Base-by-base conservation (phyloP, 345 rosid species). In the Sapria himalayana region DNA sequence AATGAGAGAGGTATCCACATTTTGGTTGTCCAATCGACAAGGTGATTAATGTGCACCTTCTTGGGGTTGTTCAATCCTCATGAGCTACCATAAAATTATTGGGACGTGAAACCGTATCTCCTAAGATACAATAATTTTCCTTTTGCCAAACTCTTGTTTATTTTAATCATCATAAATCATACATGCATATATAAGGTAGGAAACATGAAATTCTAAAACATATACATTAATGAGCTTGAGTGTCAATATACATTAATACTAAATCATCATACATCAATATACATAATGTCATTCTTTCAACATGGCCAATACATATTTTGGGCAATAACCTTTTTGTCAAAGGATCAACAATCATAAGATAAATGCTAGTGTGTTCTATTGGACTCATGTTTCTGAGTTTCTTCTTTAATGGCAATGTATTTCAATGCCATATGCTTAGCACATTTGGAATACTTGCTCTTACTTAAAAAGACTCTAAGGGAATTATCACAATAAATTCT, bases 401-500 rank as follows among this genome's bases (percentile, higher is more conserved):
- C 31, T 25, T 25, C 31, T 25, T 25, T 25, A 25, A 25, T 9
- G 9, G 31, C 31, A 25, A 25, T 5, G 31, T 9, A 25, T 25
- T 25, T 25, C 31, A 25, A 25, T 25, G 5, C 31, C 9, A 5
- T 25, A 25, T 25, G 31, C 9, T 25, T 25, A 5, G 31, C 31
- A 25, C 31, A 5, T 25, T 25, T 25, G 5, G 31, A 25, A 25
- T 25, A 25, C 31, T 25, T 25, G 31, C 9, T 9, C 5, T 25
- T 25, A 5, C 9, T 25, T 5, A 9, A 25, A 25, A 25, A 25
- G 31, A 25, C 5, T 5, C n/a, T n/a, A n/a, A n/a, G n/a, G n/a
- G n/a, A 25, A 5, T 5, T 8, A 22, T 29, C 43, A 45, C 31
- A 19, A 16, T 32, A 21, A 39, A 29, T 41, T 42, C 41, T 22